A percentile compares a stretch with the other conserved stretches of the same genome.
Conservation (phyloP, 2,329 filamentous ascomycete genomes). For the Nannizziopsis arthrosporioides region DNA sequence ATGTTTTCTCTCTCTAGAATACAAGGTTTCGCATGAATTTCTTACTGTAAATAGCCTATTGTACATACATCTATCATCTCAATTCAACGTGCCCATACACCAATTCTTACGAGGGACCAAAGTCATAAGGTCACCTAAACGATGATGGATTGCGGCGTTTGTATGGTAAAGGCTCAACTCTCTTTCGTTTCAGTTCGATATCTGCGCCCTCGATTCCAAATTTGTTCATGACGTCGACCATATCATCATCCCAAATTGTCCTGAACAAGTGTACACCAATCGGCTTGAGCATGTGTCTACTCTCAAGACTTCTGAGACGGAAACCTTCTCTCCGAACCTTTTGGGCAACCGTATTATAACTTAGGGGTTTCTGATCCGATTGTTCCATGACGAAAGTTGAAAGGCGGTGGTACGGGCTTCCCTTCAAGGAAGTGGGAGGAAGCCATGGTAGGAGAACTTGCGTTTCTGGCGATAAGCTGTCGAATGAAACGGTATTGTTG, state of each 20-base stretch:
- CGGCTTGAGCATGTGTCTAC: slow-evolving; percentile 56
- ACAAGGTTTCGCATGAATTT: slow-evolving; percentile 2
- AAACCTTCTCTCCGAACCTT: slow-evolving; percentile 53
- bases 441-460: slow-evolving; percentile 71
- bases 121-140: slow-evolving; percentile 28
- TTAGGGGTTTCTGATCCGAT: slow-evolving; percentile 47
- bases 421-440: slow-evolving; percentile 78
- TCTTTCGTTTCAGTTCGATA: slow-evolving; percentile 73
- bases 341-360: slow-evolving; percentile 45
- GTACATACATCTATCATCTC: slow-evolving; percentile 32
- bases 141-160: slow-evolving; percentile 29
- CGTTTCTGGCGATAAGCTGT: slow-evolving; percentile 45
- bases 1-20: slow-evolving; percentile 1
- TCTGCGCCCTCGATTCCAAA: slow-evolving; percentile 63
- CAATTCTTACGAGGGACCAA: neutral
- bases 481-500: slow-evolving; percentile 52
- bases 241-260: slow-evolving; percentile 77
- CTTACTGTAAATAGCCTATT: slow-evolving; percentile 19
- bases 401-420: slow-evolving; percentile 80
- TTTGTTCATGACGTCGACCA: slow-evolving; percentile 73
- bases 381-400: slow-evolving; percentile 78
- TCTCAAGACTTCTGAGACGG: slow-evolving; percentile 61
- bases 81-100: neutral
- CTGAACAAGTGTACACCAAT: slow-evolving; percentile 84
- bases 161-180: slow-evolving; percentile 56